Evolutionary conservation across 2,329 filamentous ascomycete genomes (phyloP), one percentile per base, ranked within the genome.

Genomic region (Aspergillus pseudoviridinutans): DNA sequence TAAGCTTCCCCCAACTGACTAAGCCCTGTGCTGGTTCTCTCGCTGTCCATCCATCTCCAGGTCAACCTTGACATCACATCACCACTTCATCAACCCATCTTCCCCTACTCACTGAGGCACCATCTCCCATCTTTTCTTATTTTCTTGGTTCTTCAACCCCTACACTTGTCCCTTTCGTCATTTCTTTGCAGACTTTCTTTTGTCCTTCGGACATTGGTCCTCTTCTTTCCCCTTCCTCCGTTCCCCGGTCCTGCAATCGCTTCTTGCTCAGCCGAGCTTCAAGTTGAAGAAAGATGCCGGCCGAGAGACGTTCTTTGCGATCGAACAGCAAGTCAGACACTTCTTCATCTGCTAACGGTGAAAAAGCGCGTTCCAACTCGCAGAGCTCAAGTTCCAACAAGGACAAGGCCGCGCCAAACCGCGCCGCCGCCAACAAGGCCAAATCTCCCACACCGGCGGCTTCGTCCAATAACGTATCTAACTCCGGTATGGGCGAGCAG

Each of bases 401-500:
- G 69, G 77, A 79, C 62, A 78, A 78, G 66, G 67, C 76, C 53
- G 71, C 74, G 58, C 74, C 76, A 25, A 70, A 74, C 56, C 75
- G 77, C 62, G 69, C 76, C 56, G 68, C 74, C 61, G 69, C 76
- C 63, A 76, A 67, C 65, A 78, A 78, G 66, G 65, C 73, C 62
- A 71, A 73, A 64, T 61, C 71, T 53, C 63, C 67, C 49, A 74
- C 75, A 64, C 76, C 75, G 64, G 68, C 66, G 61, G 66, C 69
- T 60, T 64, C 68, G 47, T 65, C 66, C 46, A 74, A 75, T 60
- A 71, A 66, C 64, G 68, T 65, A 61, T 64, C 71, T 49, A 73
- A 72, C 61, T 64, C 66, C 64, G 66, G 64, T 38, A 90, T 90
- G 87, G 87, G 86, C 67, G 84, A 87, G 51, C 64, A 66, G 75